These are phyloP conservation scores for Fusarium torulosum DNA, from an alignment of 2,329 filamentous ascomycete genomes.

Conservation along the genomic window DNA sequence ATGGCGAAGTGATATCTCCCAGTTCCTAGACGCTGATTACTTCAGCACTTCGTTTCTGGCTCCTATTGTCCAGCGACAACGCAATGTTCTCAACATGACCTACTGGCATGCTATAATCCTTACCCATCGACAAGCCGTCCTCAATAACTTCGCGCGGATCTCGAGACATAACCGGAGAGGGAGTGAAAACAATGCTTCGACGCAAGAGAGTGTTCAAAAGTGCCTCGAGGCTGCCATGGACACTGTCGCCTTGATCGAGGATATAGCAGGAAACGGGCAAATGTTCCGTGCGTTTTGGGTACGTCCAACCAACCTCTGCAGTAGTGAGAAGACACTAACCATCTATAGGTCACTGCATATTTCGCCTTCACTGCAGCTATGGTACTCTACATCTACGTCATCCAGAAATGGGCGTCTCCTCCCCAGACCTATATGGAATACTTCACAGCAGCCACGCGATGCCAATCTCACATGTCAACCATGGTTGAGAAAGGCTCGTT, in stretches of 20 bases:
- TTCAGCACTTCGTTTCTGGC: slow-evolving; percentile 52
- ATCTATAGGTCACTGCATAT: slow-evolving; percentile 40
- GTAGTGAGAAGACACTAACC: not conserved
- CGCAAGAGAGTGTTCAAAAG: slow-evolving; percentile 38
- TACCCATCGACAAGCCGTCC: slow-evolving; percentile 54
- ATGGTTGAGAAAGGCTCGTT: slow-evolving; percentile 44
- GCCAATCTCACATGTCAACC: slow-evolving; percentile 42
- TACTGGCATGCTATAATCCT: slow-evolving; percentile 60
- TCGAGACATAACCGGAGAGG: slow-evolving; percentile 17
- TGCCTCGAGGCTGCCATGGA: slow-evolving; percentile 42
- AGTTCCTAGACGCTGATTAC: slow-evolving; percentile 56
- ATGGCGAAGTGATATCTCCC: slow-evolving; percentile 53
- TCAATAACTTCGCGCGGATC: slow-evolving; percentile 51
- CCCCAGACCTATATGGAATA: slow-evolving; percentile 39
- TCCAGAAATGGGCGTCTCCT: slow-evolving; percentile 42
- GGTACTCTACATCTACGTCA: slow-evolving; percentile 46
- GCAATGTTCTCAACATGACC: slow-evolving; percentile 57
- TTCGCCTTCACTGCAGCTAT: slow-evolving; percentile 47
- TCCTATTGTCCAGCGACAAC: slow-evolving; percentile 57
- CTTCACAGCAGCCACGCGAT: slow-evolving; percentile 37
- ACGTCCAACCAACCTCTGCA: accelerated
- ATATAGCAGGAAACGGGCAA: slow-evolving; percentile 41
- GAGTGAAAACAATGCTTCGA: slow-evolving; percentile 13
- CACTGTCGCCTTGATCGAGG: slow-evolving; percentile 39
- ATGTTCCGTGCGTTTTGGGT: slow-evolving; percentile 47